Evolutionary conservation across 2,329 filamentous ascomycete species (phyloP), one percentile per base, ranked within the genome.

Genomic region (Colletotrichum sp.): DNA sequence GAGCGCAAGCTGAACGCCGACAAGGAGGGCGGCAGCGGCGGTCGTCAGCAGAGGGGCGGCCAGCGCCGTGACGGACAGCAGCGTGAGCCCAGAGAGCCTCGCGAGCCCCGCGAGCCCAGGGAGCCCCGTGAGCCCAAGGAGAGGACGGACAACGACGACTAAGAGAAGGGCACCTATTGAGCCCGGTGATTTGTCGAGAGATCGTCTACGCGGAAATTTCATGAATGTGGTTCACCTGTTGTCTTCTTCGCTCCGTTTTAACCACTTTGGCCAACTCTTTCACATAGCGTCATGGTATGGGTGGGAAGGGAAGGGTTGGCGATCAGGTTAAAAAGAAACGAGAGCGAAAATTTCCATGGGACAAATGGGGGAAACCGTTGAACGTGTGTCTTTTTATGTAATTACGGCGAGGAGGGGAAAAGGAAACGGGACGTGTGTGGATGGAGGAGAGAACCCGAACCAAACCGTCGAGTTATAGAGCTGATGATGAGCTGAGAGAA

Each of bases 1-100:
- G 94, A 95, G 87, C 90, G 92, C 80, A 95, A 95, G 87, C 82
- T 92, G 74, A 88, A 84, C 72, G 83, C 84, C 24, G 84, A 84
- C 39, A 68, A 87, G 66, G 83, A 85, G 75, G 80, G 79, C 57
- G 79, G 78, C 69, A 81, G 78, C 77, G 80, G 79, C 71, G 81
- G 80, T 28, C 77, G 78, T 62, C 77, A 79, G 72, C 84, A 81
- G 76, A 79, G 79, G 30, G 77, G 78, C 71, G 78, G 78, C 60
- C 32, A 44, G 32, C 83, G 84, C 76, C 84, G 83, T 79, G 78
- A 77, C 60, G 78, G 77, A 71, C 80, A 80, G 59, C 80, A 80
- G 34, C 64, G 77, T 44, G 74, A 85, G 81, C 83, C 83, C 78
- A 73, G 74, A n/a, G 73, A 76, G 32, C 72, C 72, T 10, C n/a